These are phyloP conservation scores for Xylariales sp. DNA, from an alignment of 2,329 filamentous ascomycete species.

Conservation along the genomic window DNA sequence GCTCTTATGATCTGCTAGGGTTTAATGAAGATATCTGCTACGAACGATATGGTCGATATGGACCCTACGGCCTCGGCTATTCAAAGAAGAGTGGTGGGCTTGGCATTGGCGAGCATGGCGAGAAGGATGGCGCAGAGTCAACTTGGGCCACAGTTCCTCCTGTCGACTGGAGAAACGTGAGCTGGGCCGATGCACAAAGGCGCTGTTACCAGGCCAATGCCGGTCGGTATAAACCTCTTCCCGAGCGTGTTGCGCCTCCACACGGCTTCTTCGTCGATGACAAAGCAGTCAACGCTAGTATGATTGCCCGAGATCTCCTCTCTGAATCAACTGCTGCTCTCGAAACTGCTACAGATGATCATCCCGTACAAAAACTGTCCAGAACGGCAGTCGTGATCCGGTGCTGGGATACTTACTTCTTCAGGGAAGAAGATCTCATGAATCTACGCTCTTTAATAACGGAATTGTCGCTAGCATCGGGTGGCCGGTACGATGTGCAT, in stretches of 20 bases:
- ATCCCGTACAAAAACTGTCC: conserved; percentile 27
- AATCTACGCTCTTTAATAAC: conserved; percentile 80
- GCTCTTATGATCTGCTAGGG: conserved; percentile 79
- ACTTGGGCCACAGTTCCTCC: conserved; percentile 70
- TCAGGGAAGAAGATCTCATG: conserved; percentile 75
- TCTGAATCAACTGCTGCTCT: conserved; percentile 11
- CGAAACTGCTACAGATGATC: conserved; percentile 7
- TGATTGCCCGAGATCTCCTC: conserved; percentile 19
- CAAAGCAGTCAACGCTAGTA: conserved; percentile 16
- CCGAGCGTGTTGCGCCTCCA: conserved; percentile 31
- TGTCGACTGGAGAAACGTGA: conserved; percentile 71
- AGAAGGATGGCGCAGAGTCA: conserved; percentile 72
- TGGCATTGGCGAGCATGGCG: conserved; percentile 80
- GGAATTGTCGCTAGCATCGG: conserved; percentile 75
- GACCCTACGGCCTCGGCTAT: conserved; percentile 88
- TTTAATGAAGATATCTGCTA: conserved; percentile 87
- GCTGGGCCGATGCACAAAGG: conserved; percentile 76
- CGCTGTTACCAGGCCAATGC: conserved; percentile 69
- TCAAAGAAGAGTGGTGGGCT: conserved; percentile 72
- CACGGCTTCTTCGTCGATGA: conserved; percentile 50
- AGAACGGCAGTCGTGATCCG: conserved; percentile 78
- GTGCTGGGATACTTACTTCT: conserved; percentile 76
- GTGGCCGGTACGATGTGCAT: conserved; percentile 83
- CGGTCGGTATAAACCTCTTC: conserved; percentile 59
- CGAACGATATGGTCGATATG: conserved; percentile 82